Conservation (phyloP, 2,329 filamentous ascomycete genomes). For the Chaetomium sp. region DNA sequence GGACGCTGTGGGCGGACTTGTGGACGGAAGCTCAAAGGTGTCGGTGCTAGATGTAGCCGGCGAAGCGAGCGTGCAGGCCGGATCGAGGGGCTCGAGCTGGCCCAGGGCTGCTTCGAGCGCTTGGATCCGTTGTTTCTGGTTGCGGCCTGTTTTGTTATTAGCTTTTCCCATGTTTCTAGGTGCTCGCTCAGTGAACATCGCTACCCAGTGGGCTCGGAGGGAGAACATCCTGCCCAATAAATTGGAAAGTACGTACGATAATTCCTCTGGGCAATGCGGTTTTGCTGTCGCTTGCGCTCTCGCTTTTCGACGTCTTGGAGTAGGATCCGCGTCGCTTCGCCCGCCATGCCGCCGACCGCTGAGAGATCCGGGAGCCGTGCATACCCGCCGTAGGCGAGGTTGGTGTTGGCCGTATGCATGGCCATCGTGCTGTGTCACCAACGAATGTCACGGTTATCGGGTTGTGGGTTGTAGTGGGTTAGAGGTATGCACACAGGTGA, state of each 20-base stretch:
- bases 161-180: too few relatives aligned
- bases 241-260: not conserved
- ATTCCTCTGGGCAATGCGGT: not conserved
- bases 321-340: not conserved
- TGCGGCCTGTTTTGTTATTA: not conserved
- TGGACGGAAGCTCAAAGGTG: not conserved
- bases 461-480: too few relatives aligned
- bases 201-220: too few relatives aligned
- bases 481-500: too few relatives aligned
- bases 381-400: not conserved
- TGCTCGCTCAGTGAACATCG: too few relatives aligned
- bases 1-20: not conserved
- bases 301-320: not conserved
- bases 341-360: not conserved
- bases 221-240: too few relatives aligned
- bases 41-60: not conserved
- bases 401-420: not conserved
- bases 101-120: not conserved
- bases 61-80: not conserved
- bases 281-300: not conserved
- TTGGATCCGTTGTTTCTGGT: not conserved
- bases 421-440: too few relatives aligned
- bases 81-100: not conserved
- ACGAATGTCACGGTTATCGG: too few relatives aligned
- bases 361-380: not conserved